Base-by-base conservation (phyloP, 2,329 filamentous ascomycete species). In the Thermoascus crustaceus region DNA sequence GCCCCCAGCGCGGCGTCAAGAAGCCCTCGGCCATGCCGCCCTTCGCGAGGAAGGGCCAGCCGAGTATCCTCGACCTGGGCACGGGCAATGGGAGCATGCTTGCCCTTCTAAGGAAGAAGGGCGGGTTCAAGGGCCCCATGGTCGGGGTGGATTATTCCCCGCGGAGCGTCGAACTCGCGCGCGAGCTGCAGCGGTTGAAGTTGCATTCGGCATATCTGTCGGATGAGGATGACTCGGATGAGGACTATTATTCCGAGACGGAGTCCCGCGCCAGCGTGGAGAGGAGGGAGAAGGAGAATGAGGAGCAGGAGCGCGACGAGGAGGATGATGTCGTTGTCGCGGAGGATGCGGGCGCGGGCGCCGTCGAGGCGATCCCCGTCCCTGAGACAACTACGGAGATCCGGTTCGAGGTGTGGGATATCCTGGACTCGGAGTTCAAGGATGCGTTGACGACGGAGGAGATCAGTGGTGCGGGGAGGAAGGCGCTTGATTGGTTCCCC, bases 21-120 rank as follows among this genome's bases (percentile, higher is more conserved):
- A 4, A 22, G 5, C 7, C 9, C 17, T 10, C 36, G n/a, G 13
- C 1, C 13, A 29, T 23, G 18, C n/a, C 21, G 14, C 11, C 20
- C 21, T 2, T 13, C n/a, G 38, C 40, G 14, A 32, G 41, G 13
- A 20, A 32, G 11, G 24, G 30, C 30, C 31, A 43, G n/a, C 63
- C 44, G 26, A 55, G 39, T 2, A 79, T 94, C 41, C 69, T 96
- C 0, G 91, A 98, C 56, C 72, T 98, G 0, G 91, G 91, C 13
- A 95, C 87, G 7, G 91, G 91, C 1, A 98, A 98, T 63, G 91
- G 89, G 2, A 85, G 87, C 49, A 73, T 96, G 54, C 70, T 96
- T n/a, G 85, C 91, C 48, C 72, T 79, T n/a, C 67, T 96, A 20
- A 67, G 82, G 20, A 79, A 81, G 29, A 69, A 71, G 21, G 76